Evolutionary conservation across 1,284 basidiomycete species (phyloP).

Genomic region (Agaricales sp.): DNA sequence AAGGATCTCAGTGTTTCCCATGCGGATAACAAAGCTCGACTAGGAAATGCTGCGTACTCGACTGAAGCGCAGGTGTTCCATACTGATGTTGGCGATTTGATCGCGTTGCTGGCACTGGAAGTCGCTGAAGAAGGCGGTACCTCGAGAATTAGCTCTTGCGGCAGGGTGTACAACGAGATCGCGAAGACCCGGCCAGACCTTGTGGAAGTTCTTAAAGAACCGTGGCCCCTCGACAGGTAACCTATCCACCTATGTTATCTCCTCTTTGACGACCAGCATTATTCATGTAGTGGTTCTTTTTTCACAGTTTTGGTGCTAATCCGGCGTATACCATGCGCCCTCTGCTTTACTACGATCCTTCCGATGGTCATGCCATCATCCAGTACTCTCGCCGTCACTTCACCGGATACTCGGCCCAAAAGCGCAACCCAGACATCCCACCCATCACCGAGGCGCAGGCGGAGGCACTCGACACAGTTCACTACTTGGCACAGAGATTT

Average conservation of each 20-base stretch:
- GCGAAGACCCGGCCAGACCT: conserved; percentile 33
- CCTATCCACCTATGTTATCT: conserved; percentile 7
- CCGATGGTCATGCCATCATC: conserved; percentile 29
- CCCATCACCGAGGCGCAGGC: conserved; percentile 39
- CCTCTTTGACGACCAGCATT: not conserved
- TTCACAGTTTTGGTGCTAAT: conserved; percentile 26
- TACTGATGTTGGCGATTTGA: conserved; percentile 33
- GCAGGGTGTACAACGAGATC: conserved; percentile 33
- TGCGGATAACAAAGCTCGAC: conserved; percentile 25
- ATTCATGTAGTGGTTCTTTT: not conserved
- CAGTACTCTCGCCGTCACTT: conserved; percentile 36
- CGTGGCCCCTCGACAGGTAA: conserved; percentile 32
- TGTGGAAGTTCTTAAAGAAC: conserved; percentile 26
- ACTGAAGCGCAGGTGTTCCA: conserved; percentile 40
- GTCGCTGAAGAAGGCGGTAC: conserved; percentile 30
- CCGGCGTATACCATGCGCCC: conserved; percentile 27
- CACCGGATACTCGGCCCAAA: conserved; percentile 26
- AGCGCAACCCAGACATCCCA: conserved; percentile 26
- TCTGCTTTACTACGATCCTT: conserved; percentile 22
- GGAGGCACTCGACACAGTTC: conserved; percentile 34
- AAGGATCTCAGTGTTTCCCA: conserved; percentile 32
- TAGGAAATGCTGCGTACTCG: conserved; percentile 34
- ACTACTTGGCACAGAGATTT: conserved; percentile 33
- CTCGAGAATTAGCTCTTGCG: conserved; percentile 32
- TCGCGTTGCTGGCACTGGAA: conserved; percentile 30